These are phyloP conservation scores for Kazachstania sp. DNA, from an alignment of 1,139 yeast genomes.

Conservation along the genomic window DNA sequence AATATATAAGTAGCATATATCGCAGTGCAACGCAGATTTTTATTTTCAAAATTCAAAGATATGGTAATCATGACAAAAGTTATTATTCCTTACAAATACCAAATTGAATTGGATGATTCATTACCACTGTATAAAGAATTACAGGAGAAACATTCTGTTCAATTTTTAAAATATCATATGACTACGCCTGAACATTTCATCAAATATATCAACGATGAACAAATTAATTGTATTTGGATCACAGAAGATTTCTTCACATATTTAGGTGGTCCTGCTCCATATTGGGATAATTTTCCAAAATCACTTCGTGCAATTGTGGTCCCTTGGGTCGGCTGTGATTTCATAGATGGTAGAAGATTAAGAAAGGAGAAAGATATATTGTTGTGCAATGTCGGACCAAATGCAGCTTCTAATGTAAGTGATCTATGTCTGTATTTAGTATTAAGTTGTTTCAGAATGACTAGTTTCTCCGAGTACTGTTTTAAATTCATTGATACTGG, in stretches of 20 bases:
- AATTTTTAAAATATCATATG: conserved; percentile 24
- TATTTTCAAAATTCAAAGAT: neutral
- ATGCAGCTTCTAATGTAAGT: conserved; percentile 62
- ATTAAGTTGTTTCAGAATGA: conserved; percentile 54
- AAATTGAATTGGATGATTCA: conserved; percentile 10
- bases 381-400: conserved; percentile 59
- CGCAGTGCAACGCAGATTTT: neutral
- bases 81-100: conserved; percentile 9
- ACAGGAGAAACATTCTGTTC: conserved; percentile 17
- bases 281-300: conserved; percentile 45
- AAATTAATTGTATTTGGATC: conserved; percentile 51
- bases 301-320: conserved; percentile 49
- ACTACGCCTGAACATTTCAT: conserved; percentile 19
- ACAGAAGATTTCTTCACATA: conserved; percentile 51
- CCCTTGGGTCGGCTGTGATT: conserved; percentile 67
- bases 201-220: conserved; percentile 23
- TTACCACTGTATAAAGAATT: conserved; percentile 19
- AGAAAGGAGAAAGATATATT: conserved; percentile 38
- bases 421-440: conserved; percentile 59
- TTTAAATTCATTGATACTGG: conserved; percentile 35
- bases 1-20: neutral
- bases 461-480: conserved; percentile 41
- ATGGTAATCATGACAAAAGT: conserved; percentile 3
- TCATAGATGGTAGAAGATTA: conserved; percentile 42
- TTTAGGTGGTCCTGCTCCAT: conserved; percentile 42